Percentiles rank a stretch among this genome's conserved stretches.
phyloP scores from a whole-genome alignment of 768 basidiomycete species.

The Coprinopsis sp. region DNA sequence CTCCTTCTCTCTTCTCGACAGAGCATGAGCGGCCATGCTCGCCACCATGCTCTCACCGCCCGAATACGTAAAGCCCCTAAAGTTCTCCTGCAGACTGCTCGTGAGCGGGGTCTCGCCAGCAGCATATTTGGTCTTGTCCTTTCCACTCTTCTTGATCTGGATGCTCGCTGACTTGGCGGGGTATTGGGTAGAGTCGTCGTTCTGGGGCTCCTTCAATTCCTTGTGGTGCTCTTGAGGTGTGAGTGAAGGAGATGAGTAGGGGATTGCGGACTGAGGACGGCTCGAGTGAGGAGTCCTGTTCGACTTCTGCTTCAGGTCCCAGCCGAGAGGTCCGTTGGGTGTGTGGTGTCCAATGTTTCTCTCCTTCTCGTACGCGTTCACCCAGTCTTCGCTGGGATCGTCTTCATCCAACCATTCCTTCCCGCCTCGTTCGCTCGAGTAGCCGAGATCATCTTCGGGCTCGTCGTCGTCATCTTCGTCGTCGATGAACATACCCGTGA shows the following conservation, averaged over 20 bases:
- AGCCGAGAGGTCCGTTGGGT: constrained; percentile 76
- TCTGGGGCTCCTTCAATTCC: constrained; percentile 13
- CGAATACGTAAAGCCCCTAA: constrained; percentile 88
- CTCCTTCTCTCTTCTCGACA: constrained; percentile 18
- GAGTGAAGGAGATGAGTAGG: no score
- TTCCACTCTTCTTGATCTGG: constrained; percentile 46
- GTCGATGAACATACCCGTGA: constrained; percentile 18
- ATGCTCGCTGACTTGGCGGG: constrained; percentile 33
- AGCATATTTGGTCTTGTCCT: constrained; percentile 30
- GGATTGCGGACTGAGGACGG: no score
- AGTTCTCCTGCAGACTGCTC: constrained; percentile 93
- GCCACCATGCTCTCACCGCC: constrained; percentile 64
- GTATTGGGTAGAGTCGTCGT: constrained; percentile 7
- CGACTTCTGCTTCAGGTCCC: constrained; percentile 34
- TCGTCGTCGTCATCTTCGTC: constrained; percentile 11
- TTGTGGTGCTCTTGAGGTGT: no score
- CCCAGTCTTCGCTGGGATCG: constrained; percentile 73
- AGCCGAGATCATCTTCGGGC: constrained; percentile 13
- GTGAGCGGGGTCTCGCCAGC: constrained; percentile 69
- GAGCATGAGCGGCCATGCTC: constrained; percentile 27
- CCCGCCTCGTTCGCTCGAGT: neutral
- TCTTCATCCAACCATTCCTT: constrained; percentile 31
- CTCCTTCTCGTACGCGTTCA: constrained; percentile 29
- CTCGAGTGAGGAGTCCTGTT: no score
- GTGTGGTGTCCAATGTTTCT: constrained; percentile 37